Evolutionary conservation across 148 eudicot genomes (phyloP).

Genomic region (Vaccinium macrocarpon): DNA sequence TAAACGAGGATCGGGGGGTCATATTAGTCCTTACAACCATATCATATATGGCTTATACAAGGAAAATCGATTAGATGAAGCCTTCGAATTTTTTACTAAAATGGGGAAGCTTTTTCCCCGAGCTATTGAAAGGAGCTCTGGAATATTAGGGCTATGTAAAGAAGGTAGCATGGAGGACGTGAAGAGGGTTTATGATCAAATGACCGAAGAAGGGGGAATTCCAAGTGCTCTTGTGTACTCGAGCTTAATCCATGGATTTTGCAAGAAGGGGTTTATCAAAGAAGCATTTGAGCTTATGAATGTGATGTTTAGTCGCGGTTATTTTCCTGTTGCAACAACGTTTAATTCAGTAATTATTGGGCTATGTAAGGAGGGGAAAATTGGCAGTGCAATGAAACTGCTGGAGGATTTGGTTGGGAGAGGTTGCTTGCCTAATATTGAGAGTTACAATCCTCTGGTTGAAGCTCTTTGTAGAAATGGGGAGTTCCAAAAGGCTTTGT

Average conservation of each 20-base stretch:
- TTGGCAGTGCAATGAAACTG: constrained; percentile 45
- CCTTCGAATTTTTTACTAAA: constrained; percentile 51
- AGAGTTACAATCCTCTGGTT: constrained; percentile 54
- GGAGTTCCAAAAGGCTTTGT: constrained; percentile 44
- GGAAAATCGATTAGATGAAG: constrained; percentile 45
- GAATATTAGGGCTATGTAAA: constrained; percentile 47
- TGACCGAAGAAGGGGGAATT: constrained; percentile 56
- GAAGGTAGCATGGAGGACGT: constrained; percentile 46
- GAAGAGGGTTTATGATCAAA: constrained; percentile 49
- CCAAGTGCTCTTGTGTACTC: constrained; percentile 74
- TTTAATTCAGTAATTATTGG: constrained; percentile 47
- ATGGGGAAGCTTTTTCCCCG: constrained; percentile 72
- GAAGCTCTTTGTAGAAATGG: constrained; percentile 45
- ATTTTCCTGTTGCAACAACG: constrained; percentile 54
- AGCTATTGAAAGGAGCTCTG: constrained; percentile 60
- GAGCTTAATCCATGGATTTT: constrained; percentile 49
- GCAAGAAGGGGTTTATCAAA: constrained; percentile 33
- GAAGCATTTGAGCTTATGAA: constrained; percentile 72
- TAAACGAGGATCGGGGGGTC: constrained; percentile 43
- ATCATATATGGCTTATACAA: constrained; percentile 67
- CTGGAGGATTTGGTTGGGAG: constrained; percentile 56
- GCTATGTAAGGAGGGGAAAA: constrained; percentile 57
- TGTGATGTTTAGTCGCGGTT: constrained; percentile 55
- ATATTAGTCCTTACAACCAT: constrained; percentile 70
- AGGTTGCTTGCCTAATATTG: constrained; percentile 47